Base-by-base conservation (phyloP, 768 basidiomycete species). In the Cystoderma amianthinum region DNA sequence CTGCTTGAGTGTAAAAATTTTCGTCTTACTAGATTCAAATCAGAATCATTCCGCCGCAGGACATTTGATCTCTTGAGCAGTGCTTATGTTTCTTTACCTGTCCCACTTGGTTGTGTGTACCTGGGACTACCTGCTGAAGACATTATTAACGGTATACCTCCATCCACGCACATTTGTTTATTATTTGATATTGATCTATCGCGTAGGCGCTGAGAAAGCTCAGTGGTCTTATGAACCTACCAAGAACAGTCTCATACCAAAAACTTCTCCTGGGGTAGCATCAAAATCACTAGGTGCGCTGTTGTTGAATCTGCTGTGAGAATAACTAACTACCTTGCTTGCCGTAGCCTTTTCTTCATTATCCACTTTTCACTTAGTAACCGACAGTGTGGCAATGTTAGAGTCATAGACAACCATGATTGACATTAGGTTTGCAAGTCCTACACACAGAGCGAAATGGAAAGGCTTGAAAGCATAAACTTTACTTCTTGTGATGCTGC, bases 11-110 rank as follows among this genome's bases (percentile, higher is more conserved):
- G 28, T 30, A 15, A 9, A 9, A 9, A 15, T 30, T 9, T 30
- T 15, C 10, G 10, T 30, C 10, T 30, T 30, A n/a, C 19, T 9
- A 13, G n/a, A 20, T 23, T 13, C 19, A 20, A 28, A 22, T 9
- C 24, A 87, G 85, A 74, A 2, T 54, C 65, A 6, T 86, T 85
- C 60, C 77, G 81, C 33, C 52, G 53, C 42, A 68, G 76, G 44
- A 80, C 78, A 0, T 69, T 82, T 46, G 49, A 51, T 1, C 63
- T 86, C 6, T 50, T 86, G 16, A 71, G 77, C 6, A 74, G 68
- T 49, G 81, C 80, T n/a, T 86, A 84, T 57, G 70, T 74, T 2
- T 77, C 80, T 1, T 59, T 88, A 17, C 71, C 76, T 10, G 45
- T 79, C 9, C 42, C 68, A 2, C 63, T 80, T 3, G 79, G 76